phyloP scores from a whole-genome alignment of 257 asterid species.

The Handroanthus guayacan region DNA sequence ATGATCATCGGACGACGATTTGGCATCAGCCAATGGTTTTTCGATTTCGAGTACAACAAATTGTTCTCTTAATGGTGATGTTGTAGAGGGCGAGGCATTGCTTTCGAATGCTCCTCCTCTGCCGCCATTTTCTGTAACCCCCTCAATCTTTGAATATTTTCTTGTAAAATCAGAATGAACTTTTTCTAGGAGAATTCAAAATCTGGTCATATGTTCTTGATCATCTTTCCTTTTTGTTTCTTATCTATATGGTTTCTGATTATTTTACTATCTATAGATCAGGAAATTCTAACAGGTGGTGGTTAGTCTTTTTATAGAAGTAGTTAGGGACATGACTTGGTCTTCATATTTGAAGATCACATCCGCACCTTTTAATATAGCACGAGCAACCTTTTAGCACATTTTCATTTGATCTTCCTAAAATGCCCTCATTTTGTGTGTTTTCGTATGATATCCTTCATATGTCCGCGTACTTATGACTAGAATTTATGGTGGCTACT shows the following conservation, averaged over 20 bases:
- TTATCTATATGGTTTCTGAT: slow-evolving; percentile 38
- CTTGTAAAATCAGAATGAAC: slow-evolving; percentile 5
- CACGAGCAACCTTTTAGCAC: too few relatives aligned
- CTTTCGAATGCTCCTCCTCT: slow-evolving; percentile 63
- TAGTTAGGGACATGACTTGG: slow-evolving; percentile 27
- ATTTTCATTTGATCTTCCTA: too few relatives aligned
- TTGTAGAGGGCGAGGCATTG: slow-evolving; percentile 70
- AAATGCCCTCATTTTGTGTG: too few relatives aligned
- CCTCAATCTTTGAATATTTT: slow-evolving; percentile 59
- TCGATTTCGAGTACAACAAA: slow-evolving; percentile 60
- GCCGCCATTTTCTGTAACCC: slow-evolving; percentile 43
- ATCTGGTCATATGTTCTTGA: slow-evolving; percentile 5
- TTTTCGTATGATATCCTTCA: too few relatives aligned
- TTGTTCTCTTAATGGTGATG: slow-evolving; percentile 32
- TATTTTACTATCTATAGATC: slow-evolving; percentile 37
- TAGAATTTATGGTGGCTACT: too few relatives aligned
- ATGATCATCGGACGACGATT: slow-evolving; percentile 28
- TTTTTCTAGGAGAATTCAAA: background rate
- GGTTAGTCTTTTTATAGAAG: slow-evolving; percentile 33
- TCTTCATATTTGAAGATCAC: slow-evolving; percentile 20
- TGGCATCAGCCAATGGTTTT: slow-evolving; percentile 33
- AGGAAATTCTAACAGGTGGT: slow-evolving; percentile 58
- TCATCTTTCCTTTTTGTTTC: slow-evolving; percentile 17
- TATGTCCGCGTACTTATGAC: too few relatives aligned
- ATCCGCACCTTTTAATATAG: too few relatives aligned